Conservation (phyloP, 1,284 basidiomycete species). For the Boletus semigastroideus region DNA sequence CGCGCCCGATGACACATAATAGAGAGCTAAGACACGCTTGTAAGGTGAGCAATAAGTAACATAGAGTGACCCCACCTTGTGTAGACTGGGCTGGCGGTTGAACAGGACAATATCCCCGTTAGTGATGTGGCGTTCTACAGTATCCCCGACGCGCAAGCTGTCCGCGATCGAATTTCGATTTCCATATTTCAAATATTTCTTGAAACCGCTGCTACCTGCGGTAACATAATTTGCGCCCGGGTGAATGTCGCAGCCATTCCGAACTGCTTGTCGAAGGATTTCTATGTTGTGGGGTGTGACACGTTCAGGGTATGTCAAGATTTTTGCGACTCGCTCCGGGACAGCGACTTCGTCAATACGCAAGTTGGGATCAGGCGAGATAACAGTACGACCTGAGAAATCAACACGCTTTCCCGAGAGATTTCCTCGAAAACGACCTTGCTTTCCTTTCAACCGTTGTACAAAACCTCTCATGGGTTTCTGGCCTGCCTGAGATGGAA, state of each 20-base stretch:
- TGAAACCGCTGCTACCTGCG: slow-evolving; percentile 72
- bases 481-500: slow-evolving; percentile 79
- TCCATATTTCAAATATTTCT: slow-evolving; percentile 86
- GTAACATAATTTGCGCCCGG: slow-evolving; percentile 97
- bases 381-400: slow-evolving; percentile 98
- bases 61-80: slow-evolving; percentile 61
- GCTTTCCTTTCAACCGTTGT: slow-evolving; percentile 97
- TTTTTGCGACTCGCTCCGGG: slow-evolving; percentile 93
- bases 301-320: slow-evolving; percentile 95
- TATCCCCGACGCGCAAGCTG: slow-evolving; percentile 78
- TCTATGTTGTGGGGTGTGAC: slow-evolving; percentile 94
- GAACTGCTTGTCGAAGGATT: slow-evolving; percentile 72
- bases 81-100: slow-evolving; percentile 98
- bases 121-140: slow-evolving; percentile 91
- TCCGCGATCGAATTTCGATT: slow-evolving; percentile 77
- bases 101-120: slow-evolving; percentile 98
- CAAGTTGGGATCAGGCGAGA: slow-evolving; percentile 97
- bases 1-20: slow-evolving; percentile 97
- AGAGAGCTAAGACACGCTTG: slow-evolving; percentile 64
- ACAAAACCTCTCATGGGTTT: slow-evolving; percentile 97
- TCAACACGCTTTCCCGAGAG: slow-evolving; percentile 99
- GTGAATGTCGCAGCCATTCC: slow-evolving; percentile 90
- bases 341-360: slow-evolving; percentile 98
- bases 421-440: slow-evolving; percentile 98
- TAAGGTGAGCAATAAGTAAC: slow-evolving; percentile 2